A percentile compares a stretch with the other conserved stretches of the same genome.
These are phyloP conservation scores for Plasmodium malariae DNA, from an alignment of 169 alveolate species.

Conservation along the genomic window DNA sequence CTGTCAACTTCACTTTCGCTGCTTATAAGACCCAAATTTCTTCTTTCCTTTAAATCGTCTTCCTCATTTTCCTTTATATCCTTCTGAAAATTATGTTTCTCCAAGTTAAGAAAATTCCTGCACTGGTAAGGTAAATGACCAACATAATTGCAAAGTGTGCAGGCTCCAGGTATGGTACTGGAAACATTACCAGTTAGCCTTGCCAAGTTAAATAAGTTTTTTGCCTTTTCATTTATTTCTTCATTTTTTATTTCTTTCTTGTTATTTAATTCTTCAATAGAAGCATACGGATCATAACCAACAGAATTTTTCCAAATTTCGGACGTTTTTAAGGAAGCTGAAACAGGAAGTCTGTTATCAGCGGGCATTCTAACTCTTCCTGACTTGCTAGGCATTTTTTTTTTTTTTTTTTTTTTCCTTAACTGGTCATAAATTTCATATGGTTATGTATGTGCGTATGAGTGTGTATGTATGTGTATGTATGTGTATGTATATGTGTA, in stretches of 20 bases:
- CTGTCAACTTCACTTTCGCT: background rate
- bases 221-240: constrained; percentile 68
- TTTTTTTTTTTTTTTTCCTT: constrained; percentile 15
- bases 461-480: no score
- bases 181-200: constrained; percentile 46
- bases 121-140: constrained; percentile 77
- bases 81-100: constrained; percentile 8
- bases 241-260: constrained; percentile 32
- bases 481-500: background rate
- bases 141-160: constrained; percentile 53
- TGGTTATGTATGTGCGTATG: background rate
- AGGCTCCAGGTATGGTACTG: constrained; percentile 74
- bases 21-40: constrained; percentile 52
- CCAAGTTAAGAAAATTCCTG: constrained; percentile 49
- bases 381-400: constrained; percentile 75
- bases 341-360: constrained; percentile 70
- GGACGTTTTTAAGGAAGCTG: constrained; percentile 75
- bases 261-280: constrained; percentile 60
- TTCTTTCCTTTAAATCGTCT: constrained; percentile 63
- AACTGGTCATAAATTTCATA: background rate
- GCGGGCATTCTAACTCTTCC: constrained; percentile 78
- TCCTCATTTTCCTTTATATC: constrained; percentile 59
- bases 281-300: constrained; percentile 78
- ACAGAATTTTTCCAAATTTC: constrained; percentile 78
- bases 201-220: constrained; percentile 44